Evolutionary conservation across 2,329 filamentous ascomycete species (phyloP).

Genomic region (Geoglossum cookeanum): DNA sequence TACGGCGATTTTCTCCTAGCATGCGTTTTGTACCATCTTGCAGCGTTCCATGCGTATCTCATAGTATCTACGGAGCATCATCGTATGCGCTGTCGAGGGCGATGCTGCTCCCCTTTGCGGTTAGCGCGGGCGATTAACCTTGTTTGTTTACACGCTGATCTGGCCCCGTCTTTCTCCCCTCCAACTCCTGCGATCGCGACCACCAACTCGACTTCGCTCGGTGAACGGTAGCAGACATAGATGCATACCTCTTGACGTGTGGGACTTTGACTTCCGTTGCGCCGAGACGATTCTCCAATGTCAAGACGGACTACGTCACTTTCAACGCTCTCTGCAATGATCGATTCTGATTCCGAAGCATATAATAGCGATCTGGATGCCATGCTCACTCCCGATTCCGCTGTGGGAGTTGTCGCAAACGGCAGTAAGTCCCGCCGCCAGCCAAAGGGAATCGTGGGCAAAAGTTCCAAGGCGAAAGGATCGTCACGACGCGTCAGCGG

Average conservation of each 20-base stretch:
- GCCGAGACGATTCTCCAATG: not conserved
- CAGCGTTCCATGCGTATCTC: too few relatives aligned
- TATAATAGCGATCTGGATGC: slow-evolving; percentile 20
- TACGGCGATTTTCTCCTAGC: too few relatives aligned
- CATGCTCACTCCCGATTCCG: slow-evolving; percentile 22
- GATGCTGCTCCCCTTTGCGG: not conserved
- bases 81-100: too few relatives aligned
- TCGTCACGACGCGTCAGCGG: slow-evolving; percentile 6
- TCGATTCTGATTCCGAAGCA: slow-evolving; percentile 1
- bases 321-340: not conserved
- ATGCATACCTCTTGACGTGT: not conserved
- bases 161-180: not conserved
- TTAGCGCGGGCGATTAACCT: not conserved
- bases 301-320: not conserved
- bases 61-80: too few relatives aligned
- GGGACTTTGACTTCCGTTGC: not conserved
- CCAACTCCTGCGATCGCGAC: not conserved
- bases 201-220: not conserved
- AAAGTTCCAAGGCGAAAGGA: slow-evolving; percentile 8
- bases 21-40: too few relatives aligned
- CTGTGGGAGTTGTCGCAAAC: slow-evolving; percentile 20
- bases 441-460: slow-evolving; percentile 12
- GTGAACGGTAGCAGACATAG: not conserved
- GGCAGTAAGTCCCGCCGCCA: slow-evolving; percentile 12
- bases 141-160: not conserved